Percentiles rank a stretch among this genome's conserved stretches.
These are phyloP conservation scores for Lathyrus oleraceus DNA, from an alignment of 306 rosid genomes.

Conservation along the genomic window DNA sequence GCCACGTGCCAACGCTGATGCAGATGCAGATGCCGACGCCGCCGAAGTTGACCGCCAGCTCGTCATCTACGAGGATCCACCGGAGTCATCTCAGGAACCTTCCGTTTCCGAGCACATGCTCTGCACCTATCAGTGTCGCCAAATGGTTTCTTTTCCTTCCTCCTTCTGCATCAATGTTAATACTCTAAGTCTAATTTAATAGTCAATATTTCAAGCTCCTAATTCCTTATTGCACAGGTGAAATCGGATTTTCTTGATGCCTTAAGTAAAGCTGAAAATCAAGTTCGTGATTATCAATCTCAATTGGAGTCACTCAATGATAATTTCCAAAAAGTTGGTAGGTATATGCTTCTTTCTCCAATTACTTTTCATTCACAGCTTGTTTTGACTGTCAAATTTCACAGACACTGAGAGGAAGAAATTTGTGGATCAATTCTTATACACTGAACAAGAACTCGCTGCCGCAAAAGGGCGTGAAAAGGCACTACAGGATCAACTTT, in stretches of 20 bases:
- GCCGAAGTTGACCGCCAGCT: slow-evolving; percentile 40
- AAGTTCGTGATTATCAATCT: slow-evolving; percentile 67
- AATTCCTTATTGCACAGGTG: slow-evolving; percentile 48
- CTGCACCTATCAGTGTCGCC: slow-evolving; percentile 96
- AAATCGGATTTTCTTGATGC: slow-evolving; percentile 86
- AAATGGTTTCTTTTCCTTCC: slow-evolving; percentile 57
- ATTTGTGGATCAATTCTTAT: slow-evolving; percentile 60
- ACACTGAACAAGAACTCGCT: slow-evolving; percentile 77
- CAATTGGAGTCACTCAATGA: slow-evolving; percentile 50
- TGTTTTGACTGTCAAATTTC: slow-evolving; percentile 15
- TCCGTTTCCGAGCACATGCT: slow-evolving; percentile 40
- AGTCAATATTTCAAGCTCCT: too few relatives aligned
- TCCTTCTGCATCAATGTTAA: not conserved
- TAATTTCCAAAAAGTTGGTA: slow-evolving; percentile 67
- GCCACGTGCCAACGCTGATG: slow-evolving; percentile 52
- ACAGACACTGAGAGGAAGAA: slow-evolving; percentile 76
- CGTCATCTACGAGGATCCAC: slow-evolving; percentile 75
- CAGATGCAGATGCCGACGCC: slow-evolving; percentile 6
- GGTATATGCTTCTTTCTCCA: slow-evolving; percentile 30
- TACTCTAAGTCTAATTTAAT: too few relatives aligned
- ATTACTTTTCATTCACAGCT: not conserved
- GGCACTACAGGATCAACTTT: slow-evolving; percentile 71
- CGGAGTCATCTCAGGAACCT: slow-evolving; percentile 40
- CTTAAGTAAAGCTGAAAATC: slow-evolving; percentile 73
- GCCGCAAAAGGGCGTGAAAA: slow-evolving; percentile 85